Evolutionary conservation across 2,329 filamentous ascomycete genomes (phyloP).

Genomic region (Moelleriella libera): DNA sequence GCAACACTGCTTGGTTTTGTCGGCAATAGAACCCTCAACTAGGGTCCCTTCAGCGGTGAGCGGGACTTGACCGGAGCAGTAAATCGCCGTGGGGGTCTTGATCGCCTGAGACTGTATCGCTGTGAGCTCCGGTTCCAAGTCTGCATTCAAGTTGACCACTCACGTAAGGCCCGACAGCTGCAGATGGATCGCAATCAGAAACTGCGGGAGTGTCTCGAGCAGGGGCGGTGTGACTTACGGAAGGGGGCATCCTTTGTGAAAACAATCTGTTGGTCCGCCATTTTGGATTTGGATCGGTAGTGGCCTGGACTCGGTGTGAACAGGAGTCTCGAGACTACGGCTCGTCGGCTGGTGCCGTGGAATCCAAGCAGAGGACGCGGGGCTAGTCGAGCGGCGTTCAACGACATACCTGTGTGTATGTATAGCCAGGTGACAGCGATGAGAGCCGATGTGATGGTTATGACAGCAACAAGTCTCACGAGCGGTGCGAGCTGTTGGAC

Average conservation of each 20-base stretch:
- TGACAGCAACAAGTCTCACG: too few species aligned
- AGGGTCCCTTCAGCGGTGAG: slow-evolving; percentile 41
- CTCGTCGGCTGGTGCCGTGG: slow-evolving; percentile 2
- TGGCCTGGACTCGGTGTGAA: slow-evolving; percentile 17
- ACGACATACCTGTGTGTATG: slow-evolving; percentile 12
- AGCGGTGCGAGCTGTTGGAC: too few species aligned
- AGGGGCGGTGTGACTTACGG: slow-evolving; percentile 26
- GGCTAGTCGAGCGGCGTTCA: slow-evolving; percentile 7
- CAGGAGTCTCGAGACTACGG: slow-evolving; percentile 5
- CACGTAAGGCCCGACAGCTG: slow-evolving; percentile 52
- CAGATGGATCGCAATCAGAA: slow-evolving; percentile 1
- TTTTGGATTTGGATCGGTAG: slow-evolving; percentile 21
- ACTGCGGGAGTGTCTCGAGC: not conserved
- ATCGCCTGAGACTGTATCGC: slow-evolving; percentile 45
- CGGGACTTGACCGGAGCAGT: slow-evolving; percentile 63
- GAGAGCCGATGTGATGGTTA: not conserved
- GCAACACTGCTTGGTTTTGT: slow-evolving; percentile 50
- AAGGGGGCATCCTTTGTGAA: slow-evolving; percentile 45
- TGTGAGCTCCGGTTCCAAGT: not conserved
- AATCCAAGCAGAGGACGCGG: slow-evolving; percentile 3
- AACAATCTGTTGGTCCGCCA: slow-evolving; percentile 34
- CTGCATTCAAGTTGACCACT: slow-evolving; percentile 11
- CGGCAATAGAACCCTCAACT: slow-evolving; percentile 42
- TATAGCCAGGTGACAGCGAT: not conserved
- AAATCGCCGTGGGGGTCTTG: slow-evolving; percentile 51